Percentiles rank a stretch among this genome's conserved stretches.
phyloP scores from a whole-genome alignment of 2,329 filamentous ascomycete species.

The Penicillium verrucosum region DNA sequence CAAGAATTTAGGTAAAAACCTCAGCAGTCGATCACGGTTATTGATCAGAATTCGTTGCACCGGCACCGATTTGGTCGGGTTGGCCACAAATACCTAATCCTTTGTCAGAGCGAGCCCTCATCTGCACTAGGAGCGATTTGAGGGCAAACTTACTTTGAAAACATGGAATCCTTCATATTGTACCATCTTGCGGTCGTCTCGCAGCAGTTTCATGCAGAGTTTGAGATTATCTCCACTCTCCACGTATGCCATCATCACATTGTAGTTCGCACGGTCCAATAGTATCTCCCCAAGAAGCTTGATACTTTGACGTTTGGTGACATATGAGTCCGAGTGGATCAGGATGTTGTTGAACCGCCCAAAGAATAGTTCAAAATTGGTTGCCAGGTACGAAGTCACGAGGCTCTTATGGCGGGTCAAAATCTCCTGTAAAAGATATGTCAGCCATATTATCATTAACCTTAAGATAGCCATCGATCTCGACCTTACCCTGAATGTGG shows the following conservation, averaged over 20 bases:
- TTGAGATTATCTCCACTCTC: constrained; percentile 94
- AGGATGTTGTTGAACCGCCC: constrained; percentile 81
- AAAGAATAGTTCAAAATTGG: constrained; percentile 94
- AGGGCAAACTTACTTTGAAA: constrained; percentile 65
- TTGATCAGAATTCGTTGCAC: constrained; percentile 95
- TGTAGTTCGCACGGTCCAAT: constrained; percentile 92
- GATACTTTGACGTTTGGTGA: constrained; percentile 96
- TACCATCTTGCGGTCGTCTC: constrained; percentile 97
- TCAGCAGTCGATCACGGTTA: constrained; percentile 86
- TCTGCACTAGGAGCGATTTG: background rate
- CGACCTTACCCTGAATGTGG: constrained; percentile 79
- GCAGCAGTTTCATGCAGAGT: constrained; percentile 94
- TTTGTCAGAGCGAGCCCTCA: constrained; percentile 17
- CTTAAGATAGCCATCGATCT: background rate
- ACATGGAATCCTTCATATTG: constrained; percentile 99
- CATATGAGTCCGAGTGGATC: constrained; percentile 90
- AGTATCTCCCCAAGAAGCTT: constrained; percentile 94
- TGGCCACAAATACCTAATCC: constrained; percentile 83
- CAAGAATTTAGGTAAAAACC: constrained; percentile 85
- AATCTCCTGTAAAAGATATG: constrained; percentile 64
- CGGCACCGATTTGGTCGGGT: constrained; percentile 94
- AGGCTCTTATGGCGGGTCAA: constrained; percentile 91
- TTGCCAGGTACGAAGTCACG: constrained; percentile 79
- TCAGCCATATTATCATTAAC: background rate
- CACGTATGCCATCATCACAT: constrained; percentile 96